These are phyloP conservation scores for Colletotrichum nymphaeae DNA, from an alignment of 2,329 filamentous ascomycete species.

Conservation along the genomic window DNA sequence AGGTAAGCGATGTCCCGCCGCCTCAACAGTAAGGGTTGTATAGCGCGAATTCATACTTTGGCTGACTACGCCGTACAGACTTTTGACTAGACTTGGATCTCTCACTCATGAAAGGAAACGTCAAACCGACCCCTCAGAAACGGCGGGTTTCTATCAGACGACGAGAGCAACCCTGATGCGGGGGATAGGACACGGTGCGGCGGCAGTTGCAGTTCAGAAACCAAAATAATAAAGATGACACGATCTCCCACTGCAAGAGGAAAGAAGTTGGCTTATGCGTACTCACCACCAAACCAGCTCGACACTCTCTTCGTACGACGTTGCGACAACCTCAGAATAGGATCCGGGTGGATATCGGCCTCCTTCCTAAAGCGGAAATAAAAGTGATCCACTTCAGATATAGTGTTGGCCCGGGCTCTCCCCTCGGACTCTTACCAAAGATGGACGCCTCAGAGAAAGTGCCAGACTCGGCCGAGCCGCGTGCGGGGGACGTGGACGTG, in stretches of 20 bases:
- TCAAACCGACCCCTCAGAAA: neutral
- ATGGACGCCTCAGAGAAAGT: neutral
- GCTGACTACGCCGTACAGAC: neutral
- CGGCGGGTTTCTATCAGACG: neutral
- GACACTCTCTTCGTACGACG: neutral
- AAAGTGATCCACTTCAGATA: neutral
- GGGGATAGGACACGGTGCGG: neutral
- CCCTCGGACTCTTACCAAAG: neutral
- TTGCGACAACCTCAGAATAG: neutral
- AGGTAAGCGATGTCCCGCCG: neutral
- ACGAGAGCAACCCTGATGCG: neutral
- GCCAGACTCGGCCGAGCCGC: neutral
- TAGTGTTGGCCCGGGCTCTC: neutral
- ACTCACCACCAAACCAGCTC: neutral
- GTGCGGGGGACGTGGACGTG: neutral
- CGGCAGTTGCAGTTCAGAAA: neutral
- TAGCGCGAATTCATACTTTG: neutral
- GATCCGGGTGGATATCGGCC: neutral
- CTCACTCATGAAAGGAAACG: neutral
- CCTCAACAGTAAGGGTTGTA: neutral
- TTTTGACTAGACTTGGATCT: neutral
- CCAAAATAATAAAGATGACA: constrained; percentile 8
- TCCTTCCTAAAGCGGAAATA: neutral
- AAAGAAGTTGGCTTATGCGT: neutral
- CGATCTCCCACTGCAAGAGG: neutral